Conservation (phyloP, 2,329 filamentous ascomycete species). For the Epichloe hybrida region DNA sequence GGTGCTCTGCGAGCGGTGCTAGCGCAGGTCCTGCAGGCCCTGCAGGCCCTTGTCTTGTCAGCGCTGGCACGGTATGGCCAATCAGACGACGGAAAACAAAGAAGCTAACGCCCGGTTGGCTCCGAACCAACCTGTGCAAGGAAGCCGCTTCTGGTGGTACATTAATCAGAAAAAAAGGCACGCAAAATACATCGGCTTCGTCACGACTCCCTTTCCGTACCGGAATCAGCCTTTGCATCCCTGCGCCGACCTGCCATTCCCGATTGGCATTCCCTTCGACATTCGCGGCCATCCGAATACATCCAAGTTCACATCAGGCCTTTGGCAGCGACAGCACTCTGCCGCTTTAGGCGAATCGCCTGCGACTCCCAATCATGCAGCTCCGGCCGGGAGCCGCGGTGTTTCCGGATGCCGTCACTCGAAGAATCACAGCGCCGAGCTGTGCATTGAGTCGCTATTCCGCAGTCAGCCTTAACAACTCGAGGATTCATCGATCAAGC, state of each 20-base stretch:
- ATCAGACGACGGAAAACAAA: not conserved
- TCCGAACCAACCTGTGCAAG: constrained; percentile 5
- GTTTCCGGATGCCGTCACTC: constrained; percentile 28
- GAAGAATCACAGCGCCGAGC: constrained; percentile 15
- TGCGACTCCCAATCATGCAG: constrained; percentile 28
- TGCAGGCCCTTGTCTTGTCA: too few relatives aligned
- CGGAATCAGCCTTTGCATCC: not conserved
- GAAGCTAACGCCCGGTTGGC: constrained; percentile 1
- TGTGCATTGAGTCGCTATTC: constrained; percentile 20
- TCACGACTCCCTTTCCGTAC: not conserved
- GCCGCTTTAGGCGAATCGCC: too few relatives aligned
- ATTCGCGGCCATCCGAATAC: not conserved
- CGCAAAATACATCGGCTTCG: constrained; percentile 8
- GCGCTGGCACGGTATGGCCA: not conserved
- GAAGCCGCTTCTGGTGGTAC: not conserved
- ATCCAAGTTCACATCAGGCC: not conserved
- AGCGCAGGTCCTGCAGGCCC: too few relatives aligned
- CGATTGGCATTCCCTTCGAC: not conserved
- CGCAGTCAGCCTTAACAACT: constrained; percentile 13
- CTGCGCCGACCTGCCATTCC: not conserved
- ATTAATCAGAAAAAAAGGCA: not conserved
- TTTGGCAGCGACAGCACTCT: not conserved
- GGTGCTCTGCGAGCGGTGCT: too few relatives aligned
- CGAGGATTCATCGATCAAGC: constrained; percentile 17
- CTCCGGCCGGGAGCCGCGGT: constrained; percentile 39